These are phyloP conservation scores for Tremella mesenterica DNA, from an alignment of 768 basidiomycete species.

Conservation along the genomic window DNA sequence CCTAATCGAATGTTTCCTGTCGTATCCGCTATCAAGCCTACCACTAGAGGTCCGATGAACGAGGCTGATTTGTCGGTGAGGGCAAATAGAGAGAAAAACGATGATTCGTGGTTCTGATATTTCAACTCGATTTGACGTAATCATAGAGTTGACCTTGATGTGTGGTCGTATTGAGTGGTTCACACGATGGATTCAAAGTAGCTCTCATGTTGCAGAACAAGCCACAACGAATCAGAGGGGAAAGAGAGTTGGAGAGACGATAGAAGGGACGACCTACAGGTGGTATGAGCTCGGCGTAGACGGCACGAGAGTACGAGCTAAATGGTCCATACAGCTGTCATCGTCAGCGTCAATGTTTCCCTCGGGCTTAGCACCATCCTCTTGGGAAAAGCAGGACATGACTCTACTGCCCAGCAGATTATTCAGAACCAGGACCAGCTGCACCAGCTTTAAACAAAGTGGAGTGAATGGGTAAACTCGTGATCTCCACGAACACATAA, in stretches of 20 bases:
- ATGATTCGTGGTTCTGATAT: slow-evolving; percentile 65
- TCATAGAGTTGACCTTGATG: neutral
- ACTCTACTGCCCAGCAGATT: neutral
- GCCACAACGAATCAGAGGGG: neutral
- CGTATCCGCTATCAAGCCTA: slow-evolving; percentile 74
- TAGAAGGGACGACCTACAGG: slow-evolving; percentile 40
- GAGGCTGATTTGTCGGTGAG: slow-evolving; percentile 81
- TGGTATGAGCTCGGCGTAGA: slow-evolving; percentile 79
- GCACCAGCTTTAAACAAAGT: too few species aligned
- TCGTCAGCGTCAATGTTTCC: slow-evolving; percentile 44
- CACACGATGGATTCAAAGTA: too few species aligned
- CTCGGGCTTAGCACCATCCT: too few species aligned
- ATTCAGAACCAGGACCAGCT: too few species aligned
- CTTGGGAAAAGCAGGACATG: too few species aligned
- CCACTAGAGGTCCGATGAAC: slow-evolving; percentile 81
- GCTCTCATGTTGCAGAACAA: too few species aligned
- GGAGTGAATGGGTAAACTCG: too few species aligned
- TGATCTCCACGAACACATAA: too few species aligned
- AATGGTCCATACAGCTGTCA: slow-evolving; percentile 74
- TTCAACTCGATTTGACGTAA: neutral
- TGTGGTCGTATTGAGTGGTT: too few species aligned
- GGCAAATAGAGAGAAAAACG: slow-evolving; percentile 76
- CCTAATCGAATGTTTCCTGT: slow-evolving; percentile 88
- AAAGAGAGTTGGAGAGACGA: neutral
- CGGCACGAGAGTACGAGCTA: slow-evolving; percentile 77